phyloP scores from a whole-genome alignment of 208 protist species.

The Leishmania turanica region DNA sequence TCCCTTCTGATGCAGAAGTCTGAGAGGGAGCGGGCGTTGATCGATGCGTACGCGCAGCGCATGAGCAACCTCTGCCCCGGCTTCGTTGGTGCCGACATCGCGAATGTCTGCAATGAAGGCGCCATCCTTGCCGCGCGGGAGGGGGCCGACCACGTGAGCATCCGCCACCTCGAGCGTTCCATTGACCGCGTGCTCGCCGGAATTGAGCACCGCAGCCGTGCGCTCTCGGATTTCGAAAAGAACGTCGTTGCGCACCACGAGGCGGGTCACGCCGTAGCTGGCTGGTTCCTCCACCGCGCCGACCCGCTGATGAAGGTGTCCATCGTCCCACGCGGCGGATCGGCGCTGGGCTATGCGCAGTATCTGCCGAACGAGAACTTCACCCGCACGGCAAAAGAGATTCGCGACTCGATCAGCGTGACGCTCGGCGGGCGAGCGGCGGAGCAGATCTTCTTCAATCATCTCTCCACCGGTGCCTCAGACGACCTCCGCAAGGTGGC shows the following conservation, averaged over 20 bases:
- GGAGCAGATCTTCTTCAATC: constrained; percentile 93
- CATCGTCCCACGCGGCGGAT: constrained; percentile 96
- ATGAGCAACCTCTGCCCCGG: constrained; percentile 83
- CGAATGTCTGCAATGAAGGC: constrained; percentile 97
- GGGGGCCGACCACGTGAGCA: constrained; percentile 51
- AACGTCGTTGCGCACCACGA: constrained; percentile 98
- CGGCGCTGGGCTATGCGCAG: constrained; percentile 97
- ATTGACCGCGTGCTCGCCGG: constrained; percentile 97
- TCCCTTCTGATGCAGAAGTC: constrained; percentile 52
- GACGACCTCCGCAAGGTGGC: constrained; percentile 97
- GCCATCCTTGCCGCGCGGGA: constrained; percentile 92
- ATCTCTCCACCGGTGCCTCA: constrained; percentile 93
- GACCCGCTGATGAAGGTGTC: constrained; percentile 98
- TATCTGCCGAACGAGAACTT: constrained; percentile 96
- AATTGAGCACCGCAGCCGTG: constrained; percentile 92
- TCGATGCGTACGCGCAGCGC: constrained; percentile 69
- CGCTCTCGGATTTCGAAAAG: constrained; percentile 91
- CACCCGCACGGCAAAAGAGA: constrained; percentile 91
- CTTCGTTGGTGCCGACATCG: constrained; percentile 96
- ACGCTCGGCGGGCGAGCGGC: constrained; percentile 94
- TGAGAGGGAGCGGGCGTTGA: constrained; percentile 61
- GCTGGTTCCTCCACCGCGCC: constrained; percentile 97
- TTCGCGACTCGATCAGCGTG: constrained; percentile 95
- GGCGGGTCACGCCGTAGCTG: constrained; percentile 97
- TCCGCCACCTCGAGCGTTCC: constrained; percentile 93